Conservation (phyloP, 306 rosid genomes). For the Leucaena leucocephala region DNA sequence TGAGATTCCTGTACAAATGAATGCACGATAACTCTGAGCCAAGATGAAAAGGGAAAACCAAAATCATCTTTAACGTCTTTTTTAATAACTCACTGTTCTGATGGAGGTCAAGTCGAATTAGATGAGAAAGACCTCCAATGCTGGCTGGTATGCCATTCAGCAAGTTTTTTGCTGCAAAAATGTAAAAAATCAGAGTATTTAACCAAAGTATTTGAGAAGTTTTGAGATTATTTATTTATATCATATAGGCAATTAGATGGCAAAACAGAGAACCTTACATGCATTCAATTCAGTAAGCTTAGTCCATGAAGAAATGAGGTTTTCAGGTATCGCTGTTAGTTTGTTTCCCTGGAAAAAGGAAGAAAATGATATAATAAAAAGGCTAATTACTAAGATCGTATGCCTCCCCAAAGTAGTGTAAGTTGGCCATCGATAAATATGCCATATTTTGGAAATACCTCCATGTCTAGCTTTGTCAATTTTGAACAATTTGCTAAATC, state of each 20-base stretch:
- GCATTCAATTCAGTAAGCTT: conserved; percentile 87
- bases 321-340: conserved; percentile 62
- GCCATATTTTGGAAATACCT: conserved; percentile 56
- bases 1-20: conserved; percentile 66
- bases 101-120: conserved; percentile 79
- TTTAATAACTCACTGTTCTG: conserved; percentile 77
- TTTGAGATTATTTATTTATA: conserved; percentile 30
- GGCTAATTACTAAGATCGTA: conserved; percentile 29
- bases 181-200: conserved; percentile 31
- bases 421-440: conserved; percentile 21
- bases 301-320: conserved; percentile 76
- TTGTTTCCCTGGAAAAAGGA: conserved; percentile 76
- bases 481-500: conserved; percentile 79
- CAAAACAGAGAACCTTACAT: conserved; percentile 49
- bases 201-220: conserved; percentile 21
- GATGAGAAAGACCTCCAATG: conserved; percentile 79
- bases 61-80: conserved; percentile 17
- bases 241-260: conserved; percentile 12
- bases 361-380: conserved; percentile 11
- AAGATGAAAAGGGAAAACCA: conserved; percentile 34
- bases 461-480: conserved; percentile 82
- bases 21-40: conserved; percentile 29
- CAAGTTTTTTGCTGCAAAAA: conserved; percentile 78
- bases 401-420: conserved; percentile 2
- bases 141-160: conserved; percentile 68